Evolutionary conservation across 2,329 filamentous ascomycete species (phyloP).

Genomic region (Sclerotinia trifoliorum): DNA sequence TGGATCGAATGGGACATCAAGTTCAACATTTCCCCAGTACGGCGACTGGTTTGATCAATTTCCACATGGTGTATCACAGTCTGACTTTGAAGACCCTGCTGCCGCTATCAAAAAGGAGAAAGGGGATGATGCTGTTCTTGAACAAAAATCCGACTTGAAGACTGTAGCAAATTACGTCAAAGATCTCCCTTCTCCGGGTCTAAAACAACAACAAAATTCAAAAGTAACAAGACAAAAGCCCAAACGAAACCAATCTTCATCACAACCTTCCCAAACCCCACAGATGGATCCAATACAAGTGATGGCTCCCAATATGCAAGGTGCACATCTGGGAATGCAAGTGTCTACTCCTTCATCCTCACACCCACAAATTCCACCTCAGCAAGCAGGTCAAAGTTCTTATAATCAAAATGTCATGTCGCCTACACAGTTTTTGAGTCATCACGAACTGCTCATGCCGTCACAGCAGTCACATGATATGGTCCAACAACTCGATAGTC

Average conservation of each 20-base stretch:
- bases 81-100: constrained; percentile 77
- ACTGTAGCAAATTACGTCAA: constrained; percentile 95
- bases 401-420: constrained; percentile 37
- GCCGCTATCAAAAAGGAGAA: constrained; percentile 68
- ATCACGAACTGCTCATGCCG: constrained; percentile 50
- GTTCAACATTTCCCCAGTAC: constrained; percentile 78
- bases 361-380: constrained; percentile 25
- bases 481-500: constrained; percentile 69
- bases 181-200: constrained; percentile 58
- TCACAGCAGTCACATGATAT: constrained; percentile 50
- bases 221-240: constrained; percentile 42
- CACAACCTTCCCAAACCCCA: constrained; percentile 31
- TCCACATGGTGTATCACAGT: constrained; percentile 82
- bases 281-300: constrained; percentile 32
- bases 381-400: constrained; percentile 20
- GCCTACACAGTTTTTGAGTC: constrained; percentile 40
- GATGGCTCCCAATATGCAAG: constrained; percentile 29
- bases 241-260: constrained; percentile 41
- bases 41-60: constrained; percentile 97
- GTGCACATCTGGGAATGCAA: constrained; percentile 15
- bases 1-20: constrained; percentile 49
- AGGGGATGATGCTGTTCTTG: constrained; percentile 82
- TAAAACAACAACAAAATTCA: constrained; percentile 34
- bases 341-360: not conserved
- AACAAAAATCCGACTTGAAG: constrained; percentile 85